Percentiles rank a stretch among this genome's conserved stretches.
Evolutionary conservation across 805 yeast genomes (phyloP).

Genomic region (Wickerhamomyces strasburgensis): DNA sequence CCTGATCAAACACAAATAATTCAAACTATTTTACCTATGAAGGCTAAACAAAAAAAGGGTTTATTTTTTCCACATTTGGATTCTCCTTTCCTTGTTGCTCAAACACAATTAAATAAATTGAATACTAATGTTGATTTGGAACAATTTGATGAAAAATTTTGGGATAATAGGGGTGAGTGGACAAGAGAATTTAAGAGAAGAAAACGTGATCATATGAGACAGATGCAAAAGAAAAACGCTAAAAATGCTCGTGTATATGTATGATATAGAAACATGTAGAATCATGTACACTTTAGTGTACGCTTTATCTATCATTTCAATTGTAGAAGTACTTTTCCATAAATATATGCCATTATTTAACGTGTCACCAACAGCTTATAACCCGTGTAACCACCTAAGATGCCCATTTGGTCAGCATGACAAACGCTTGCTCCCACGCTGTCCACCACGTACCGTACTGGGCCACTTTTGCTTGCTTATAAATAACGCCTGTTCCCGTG

Average conservation of each 20-base stretch:
- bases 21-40: constrained; percentile 17
- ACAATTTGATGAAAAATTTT: constrained; percentile 72
- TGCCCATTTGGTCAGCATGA: too few species aligned
- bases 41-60: constrained; percentile 37
- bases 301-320: background rate
- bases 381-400: too few species aligned
- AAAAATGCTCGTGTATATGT: constrained; percentile 20
- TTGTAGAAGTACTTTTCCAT: too few species aligned
- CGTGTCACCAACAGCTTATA: too few species aligned
- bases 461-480: too few species aligned
- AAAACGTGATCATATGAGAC: constrained; percentile 67
- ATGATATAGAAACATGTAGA: constrained; percentile 5
- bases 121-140: constrained; percentile 30
- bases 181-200: constrained; percentile 69
- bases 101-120: constrained; percentile 67
- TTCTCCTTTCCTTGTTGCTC: constrained; percentile 85
- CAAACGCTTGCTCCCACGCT: too few species aligned
- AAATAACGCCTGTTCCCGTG: too few species aligned
- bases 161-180: constrained; percentile 78
- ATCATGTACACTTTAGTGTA: too few species aligned
- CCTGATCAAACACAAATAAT: constrained; percentile 17
- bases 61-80: constrained; percentile 79
- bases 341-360: too few species aligned
- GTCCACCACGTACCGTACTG: too few species aligned
- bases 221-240: constrained; percentile 40